These are phyloP conservation scores for Xerocomellus amylosporus DNA, from an alignment of 768 basidiomycete species.

Conservation along the genomic window DNA sequence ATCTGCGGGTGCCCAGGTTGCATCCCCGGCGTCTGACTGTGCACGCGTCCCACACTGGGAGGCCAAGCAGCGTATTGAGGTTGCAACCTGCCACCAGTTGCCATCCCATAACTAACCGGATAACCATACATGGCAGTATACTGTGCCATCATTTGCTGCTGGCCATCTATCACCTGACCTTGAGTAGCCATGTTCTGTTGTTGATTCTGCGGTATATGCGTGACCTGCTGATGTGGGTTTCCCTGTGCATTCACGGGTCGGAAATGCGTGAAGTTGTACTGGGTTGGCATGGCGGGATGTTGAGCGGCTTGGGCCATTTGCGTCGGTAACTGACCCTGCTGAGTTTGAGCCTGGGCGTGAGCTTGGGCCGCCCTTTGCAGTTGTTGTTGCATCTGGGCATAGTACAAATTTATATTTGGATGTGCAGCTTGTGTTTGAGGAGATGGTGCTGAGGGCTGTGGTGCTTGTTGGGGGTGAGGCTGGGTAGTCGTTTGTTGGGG, in stretches of 20 bases:
- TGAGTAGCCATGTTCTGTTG: conserved; percentile 29
- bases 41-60: conserved; percentile 18
- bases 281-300: conserved; percentile 24
- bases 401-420: conserved; percentile 14
- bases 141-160: conserved; percentile 32
- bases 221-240: conserved; percentile 27
- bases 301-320: conserved; percentile 27
- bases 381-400: conserved; percentile 18
- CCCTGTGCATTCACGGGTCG: conserved; percentile 32
- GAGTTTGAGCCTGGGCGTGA: conserved; percentile 20
- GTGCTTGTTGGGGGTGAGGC: conserved; percentile 22
- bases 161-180: conserved; percentile 24
- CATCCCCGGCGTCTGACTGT: conserved; percentile 28
- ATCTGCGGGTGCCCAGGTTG: conserved; percentile 32
- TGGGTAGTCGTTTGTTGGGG: conserved; percentile 24
- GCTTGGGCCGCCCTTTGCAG: conserved; percentile 25
- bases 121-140: conserved; percentile 26
- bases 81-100: conserved; percentile 15
- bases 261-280: conserved; percentile 37
- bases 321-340: conserved; percentile 24
- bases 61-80: conserved; percentile 28
- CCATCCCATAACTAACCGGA: conserved; percentile 21
- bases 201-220: conserved; percentile 27
- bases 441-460: conserved; percentile 21
- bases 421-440: conserved; percentile 21